Base-by-base conservation (phyloP, 1,284 basidiomycete genomes). In the Cystobasidium pallidum region DNA sequence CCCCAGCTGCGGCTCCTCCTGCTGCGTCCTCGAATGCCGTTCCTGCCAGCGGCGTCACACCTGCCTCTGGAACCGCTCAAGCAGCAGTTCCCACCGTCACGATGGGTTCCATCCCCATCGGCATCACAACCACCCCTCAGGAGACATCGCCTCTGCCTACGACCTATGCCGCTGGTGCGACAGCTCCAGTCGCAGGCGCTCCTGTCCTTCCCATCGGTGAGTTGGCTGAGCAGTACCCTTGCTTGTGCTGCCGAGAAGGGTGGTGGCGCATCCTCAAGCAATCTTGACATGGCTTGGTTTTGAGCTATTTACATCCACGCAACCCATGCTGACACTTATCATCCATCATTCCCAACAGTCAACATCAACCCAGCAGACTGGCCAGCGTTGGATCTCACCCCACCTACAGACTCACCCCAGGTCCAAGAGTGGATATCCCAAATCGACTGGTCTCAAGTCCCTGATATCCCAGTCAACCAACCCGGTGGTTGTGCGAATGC, bases 341-440 rank as follows among this genome's bases (percentile, higher is more conserved):
- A 26, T 66, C 8, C 49, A 21, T 34, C 26, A 24, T 30, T 19
- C 19, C 70, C 72, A 11, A 19, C 70, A 74, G 73, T 74, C 55
- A 32, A 30, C 30, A 74, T 80, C 59, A 65, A 76, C 17, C 73
- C 75, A 15, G 32, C 78, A 62, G 74, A 86, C 36, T 93, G 89
- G 87, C 91, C 91, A 0, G 63, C 83, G 1, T 85, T 88, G 77
- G 91, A 93, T 78, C 82, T 83, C 26, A 79, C 87, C 15, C 89
- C 91, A 8, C 84, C 86, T n/a, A 86, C 86, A 59, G 75, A 81
- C 76, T 86, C 86, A n/a, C 74, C 83, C 1, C 84, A 91, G 75
- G 90, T 92, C 19, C 78, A 85, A 72, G 77, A 84, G 74, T 93
- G 92, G 91, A 82, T 93, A 84, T 84, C 86, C 76, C 88, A 91